These are phyloP conservation scores for Neurospora sp. DNA, from an alignment of 2,329 filamentous ascomycete genomes.

Conservation along the genomic window DNA sequence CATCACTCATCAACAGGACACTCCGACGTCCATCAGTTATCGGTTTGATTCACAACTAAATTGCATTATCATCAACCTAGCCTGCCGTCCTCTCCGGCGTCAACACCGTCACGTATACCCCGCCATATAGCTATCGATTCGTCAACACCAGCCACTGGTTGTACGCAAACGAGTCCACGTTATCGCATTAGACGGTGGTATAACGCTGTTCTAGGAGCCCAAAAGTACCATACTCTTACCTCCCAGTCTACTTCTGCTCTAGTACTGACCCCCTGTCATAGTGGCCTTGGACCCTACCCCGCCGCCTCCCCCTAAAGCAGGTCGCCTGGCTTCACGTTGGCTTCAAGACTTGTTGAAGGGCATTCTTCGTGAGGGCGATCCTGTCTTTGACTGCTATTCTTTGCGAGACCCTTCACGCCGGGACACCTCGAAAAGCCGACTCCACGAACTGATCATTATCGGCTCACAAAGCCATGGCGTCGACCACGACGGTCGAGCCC, in stretches of 20 bases:
- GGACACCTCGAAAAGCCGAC: slow-evolving; percentile 2
- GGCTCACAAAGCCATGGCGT: slow-evolving; percentile 12
- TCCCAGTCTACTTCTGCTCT: background rate
- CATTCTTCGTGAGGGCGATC: background rate
- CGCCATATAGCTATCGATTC: background rate
- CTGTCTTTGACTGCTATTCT: slow-evolving; percentile 3
- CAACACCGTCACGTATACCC: background rate
- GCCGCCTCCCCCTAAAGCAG: background rate
- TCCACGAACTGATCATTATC: slow-evolving; percentile 13
- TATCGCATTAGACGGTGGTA: background rate
- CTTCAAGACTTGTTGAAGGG: slow-evolving; percentile 14
- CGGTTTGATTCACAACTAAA: background rate
- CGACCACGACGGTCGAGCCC: slow-evolving; percentile 1
- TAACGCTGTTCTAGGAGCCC: background rate
- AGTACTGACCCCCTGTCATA: background rate
- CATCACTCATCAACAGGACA: background rate
- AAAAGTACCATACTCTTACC: background rate
- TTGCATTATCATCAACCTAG: background rate
- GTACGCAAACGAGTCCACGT: background rate
- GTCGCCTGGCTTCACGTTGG: slow-evolving; percentile 12
- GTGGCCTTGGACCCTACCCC: background rate
- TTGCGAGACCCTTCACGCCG: slow-evolving; percentile 9
- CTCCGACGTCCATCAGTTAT: background rate
- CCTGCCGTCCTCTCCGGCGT: background rate
- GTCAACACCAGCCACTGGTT: background rate